Conservation (phyloP, 805 yeast genomes). For the Metschnikowia shivogae region DNA sequence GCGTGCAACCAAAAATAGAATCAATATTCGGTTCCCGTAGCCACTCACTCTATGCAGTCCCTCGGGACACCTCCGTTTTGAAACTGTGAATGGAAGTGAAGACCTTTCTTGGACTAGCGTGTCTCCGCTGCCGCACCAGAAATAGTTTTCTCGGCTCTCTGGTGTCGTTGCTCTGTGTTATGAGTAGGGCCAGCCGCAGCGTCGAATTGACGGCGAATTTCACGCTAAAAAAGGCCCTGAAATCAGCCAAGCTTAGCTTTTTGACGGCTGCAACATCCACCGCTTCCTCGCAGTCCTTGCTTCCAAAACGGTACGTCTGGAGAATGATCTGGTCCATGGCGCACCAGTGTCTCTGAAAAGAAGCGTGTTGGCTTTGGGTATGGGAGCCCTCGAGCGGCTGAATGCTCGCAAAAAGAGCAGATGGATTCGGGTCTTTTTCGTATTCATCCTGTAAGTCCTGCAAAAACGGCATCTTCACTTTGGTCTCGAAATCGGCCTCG, state of each 20-base stretch:
- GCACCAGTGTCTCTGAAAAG: slow-evolving; percentile 37
- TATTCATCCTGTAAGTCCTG: slow-evolving; percentile 6
- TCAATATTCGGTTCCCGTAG: too few relatives aligned
- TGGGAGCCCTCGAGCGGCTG: slow-evolving; percentile 29
- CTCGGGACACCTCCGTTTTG: not conserved
- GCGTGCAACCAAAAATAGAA: too few relatives aligned
- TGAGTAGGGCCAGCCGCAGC: slow-evolving; percentile 31
- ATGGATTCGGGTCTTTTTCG: slow-evolving; percentile 11
- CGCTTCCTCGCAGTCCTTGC: slow-evolving; percentile 26
- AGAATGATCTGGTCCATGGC: slow-evolving; percentile 49
- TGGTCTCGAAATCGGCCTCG: slow-evolving; percentile 26
- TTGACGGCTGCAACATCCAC: slow-evolving; percentile 31
- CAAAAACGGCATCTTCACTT: slow-evolving; percentile 30
- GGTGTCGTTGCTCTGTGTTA: slow-evolving; percentile 4
- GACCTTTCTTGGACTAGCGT: too few relatives aligned
- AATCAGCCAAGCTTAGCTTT: slow-evolving; percentile 26
- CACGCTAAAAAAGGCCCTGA: slow-evolving; percentile 31
- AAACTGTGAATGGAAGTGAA: not conserved
- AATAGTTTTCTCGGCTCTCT: not conserved
- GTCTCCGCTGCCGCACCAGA: not conserved
- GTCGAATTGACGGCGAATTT: slow-evolving; percentile 35
- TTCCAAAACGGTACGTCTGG: slow-evolving; percentile 39
- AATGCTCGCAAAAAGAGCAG: slow-evolving; percentile 21
- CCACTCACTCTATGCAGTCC: too few relatives aligned
- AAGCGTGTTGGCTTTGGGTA: slow-evolving; percentile 15